Percentiles rank a stretch among this genome's conserved stretches.
Conservation (phyloP, 108 stramenopile genomes). For the Parietichytrium sp. region DNA sequence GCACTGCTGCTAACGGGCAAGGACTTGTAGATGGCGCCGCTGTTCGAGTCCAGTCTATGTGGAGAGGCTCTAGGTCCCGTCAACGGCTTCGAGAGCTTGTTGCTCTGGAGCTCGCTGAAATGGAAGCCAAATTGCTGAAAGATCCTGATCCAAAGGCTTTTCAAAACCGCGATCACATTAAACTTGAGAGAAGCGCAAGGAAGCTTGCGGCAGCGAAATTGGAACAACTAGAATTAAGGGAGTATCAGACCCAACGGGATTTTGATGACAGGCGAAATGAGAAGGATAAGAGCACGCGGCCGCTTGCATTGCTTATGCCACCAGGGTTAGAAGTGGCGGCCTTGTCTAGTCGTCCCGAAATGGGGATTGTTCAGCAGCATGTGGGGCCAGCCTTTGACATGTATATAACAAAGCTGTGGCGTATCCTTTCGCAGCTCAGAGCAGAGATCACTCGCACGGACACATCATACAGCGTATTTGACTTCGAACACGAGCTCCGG, state of each 20-base stretch:
- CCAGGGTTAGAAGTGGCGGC: not conserved
- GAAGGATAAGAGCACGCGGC: not conserved
- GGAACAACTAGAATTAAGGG: not conserved
- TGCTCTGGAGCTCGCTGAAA: not conserved
- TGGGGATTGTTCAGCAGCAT: constrained; percentile 5
- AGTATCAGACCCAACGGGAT: not conserved
- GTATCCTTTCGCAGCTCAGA: not conserved
- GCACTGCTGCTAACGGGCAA: not conserved
- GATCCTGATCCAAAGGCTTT: constrained; percentile 12
- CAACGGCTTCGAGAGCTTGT: not conserved
- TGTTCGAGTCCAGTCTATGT: not conserved
- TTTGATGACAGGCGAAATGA: not conserved
- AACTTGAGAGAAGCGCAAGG: not conserved
- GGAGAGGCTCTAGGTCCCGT: not conserved
- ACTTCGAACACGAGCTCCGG: not conserved
- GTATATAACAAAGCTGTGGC: not conserved
- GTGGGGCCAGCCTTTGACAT: not conserved
- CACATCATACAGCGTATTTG: not conserved
- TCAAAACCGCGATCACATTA: not conserved
- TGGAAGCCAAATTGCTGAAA: not conserved
- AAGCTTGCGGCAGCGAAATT: not conserved
- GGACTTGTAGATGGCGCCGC: not conserved
- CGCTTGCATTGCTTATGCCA: not conserved
- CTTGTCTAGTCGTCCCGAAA: not conserved
- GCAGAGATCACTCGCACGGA: not conserved